Conservation (phyloP, 225 moss, liverwort and hornwort genomes). For the Thuidium tamariscinum region DNA sequence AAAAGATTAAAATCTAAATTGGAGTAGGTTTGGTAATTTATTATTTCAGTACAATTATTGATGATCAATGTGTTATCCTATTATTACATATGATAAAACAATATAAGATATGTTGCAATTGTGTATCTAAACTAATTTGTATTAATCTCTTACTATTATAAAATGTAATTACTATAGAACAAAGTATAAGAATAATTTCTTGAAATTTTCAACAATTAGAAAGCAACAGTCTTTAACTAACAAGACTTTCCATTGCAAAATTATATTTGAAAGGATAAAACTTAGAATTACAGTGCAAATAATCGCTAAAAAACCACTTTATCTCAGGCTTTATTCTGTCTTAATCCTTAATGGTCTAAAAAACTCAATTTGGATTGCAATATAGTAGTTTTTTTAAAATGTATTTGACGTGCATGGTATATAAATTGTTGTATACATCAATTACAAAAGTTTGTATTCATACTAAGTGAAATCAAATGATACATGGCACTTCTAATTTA, state of each 20-base stretch:
- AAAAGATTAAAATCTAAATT: background rate
- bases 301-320: background rate
- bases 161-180: too few species aligned
- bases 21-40: background rate
- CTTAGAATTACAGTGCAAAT: background rate
- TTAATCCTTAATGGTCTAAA: background rate
- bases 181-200: background rate
- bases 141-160: background rate
- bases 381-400: too few species aligned
- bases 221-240: background rate
- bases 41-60: background rate
- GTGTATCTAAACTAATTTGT: too few species aligned
- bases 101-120: too few species aligned
- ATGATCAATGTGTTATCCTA: background rate
- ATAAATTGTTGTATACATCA: background rate
- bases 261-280: background rate
- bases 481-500: background rate
- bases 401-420: background rate
- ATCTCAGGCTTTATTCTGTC: background rate
- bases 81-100: background rate
- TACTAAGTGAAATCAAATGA: accelerated
- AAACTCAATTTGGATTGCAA: background rate
- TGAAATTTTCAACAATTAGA: background rate
- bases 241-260: background rate
- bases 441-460: background rate